Evolutionary conservation across 2,329 filamentous ascomycete species (phyloP), one percentile per base, ranked within the genome.

Genomic region (Cercospora canescens): DNA sequence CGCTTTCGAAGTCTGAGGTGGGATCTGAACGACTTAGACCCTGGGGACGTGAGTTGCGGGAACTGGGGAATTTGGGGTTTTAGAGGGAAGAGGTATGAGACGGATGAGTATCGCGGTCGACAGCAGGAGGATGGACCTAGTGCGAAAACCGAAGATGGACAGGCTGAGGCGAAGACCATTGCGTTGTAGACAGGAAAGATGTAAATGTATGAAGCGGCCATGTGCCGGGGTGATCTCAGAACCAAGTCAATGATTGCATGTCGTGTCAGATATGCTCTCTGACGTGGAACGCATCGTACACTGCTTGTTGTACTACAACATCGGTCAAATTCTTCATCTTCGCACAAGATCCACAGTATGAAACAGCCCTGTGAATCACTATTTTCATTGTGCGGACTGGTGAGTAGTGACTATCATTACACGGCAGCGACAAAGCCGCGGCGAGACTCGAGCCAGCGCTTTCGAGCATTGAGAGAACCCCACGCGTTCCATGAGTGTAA

Each of bases 41-140:
- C 94, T 6, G 92, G 96, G 76, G 95, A 98, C 79, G 84, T 98
- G 69, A 97, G 90, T 73, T 96, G 93, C 75, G 94, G 95, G 63
- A 99, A 99, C 79, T 99, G 93, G 93, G 95, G 95, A 11, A 84
- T 97, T 1, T 99, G 96, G 93, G 93, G 91, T 14, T 99, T 99
- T 83, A 88, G 95, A 81, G 95, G 95, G 73, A 99, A 99, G 88
- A 91, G 94, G 88, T 97, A 92, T 70, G 89, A 92, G 80, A 85
- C 89, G 16, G 74, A 77, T 64, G 71, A 73, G 63, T 76, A 76
- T 65, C 66, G 71, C 1, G 72, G 74, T 9, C 41, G 54, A 50
- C 61, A 69, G 39, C 35, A 63, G 16, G 37, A 32, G 21, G 35
- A 52, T 7, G 45, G 59, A 3, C 30, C 45, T 26, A 28, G 52